phyloP scores from a whole-genome alignment of 2,329 filamentous ascomycete species.

The Decorospora gaudefroyi region DNA sequence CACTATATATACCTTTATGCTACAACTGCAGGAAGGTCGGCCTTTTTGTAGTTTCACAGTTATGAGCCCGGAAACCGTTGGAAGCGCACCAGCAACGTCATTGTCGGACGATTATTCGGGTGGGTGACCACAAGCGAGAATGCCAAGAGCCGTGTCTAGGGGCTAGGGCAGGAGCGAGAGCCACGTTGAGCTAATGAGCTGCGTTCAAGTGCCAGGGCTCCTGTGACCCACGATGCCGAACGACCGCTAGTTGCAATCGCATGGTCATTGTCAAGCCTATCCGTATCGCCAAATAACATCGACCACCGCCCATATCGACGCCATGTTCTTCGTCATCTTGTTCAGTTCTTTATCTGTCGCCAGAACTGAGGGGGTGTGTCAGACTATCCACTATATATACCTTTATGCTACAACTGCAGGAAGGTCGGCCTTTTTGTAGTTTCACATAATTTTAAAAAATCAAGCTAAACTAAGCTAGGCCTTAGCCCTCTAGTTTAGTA shows the following conservation, averaged over 20 bases:
- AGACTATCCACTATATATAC: not conserved
- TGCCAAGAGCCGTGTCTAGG: not conserved
- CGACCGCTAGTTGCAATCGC: not conserved
- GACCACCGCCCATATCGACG: not conserved
- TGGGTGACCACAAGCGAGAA: not conserved
- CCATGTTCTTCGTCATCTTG: not conserved
- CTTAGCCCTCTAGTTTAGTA: no score
- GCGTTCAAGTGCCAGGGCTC: not conserved
- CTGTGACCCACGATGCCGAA: not conserved
- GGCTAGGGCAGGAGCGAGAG: not conserved
- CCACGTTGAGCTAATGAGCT: not conserved
- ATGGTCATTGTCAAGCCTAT: not conserved
- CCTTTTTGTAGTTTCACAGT: not conserved
- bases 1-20: not conserved
- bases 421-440: not conserved
- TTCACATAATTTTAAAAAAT: no score
- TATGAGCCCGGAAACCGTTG: not conserved
- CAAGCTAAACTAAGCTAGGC: no score
- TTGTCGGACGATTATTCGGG: not conserved
- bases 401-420: not conserved
- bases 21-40: not conserved
- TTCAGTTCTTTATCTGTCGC: not conserved
- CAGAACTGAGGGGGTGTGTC: not conserved
- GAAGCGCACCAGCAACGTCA: not conserved
- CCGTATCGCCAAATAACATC: not conserved